Base-by-base conservation (phyloP, 257 asterid species). In the Solanum etuberosum region DNA sequence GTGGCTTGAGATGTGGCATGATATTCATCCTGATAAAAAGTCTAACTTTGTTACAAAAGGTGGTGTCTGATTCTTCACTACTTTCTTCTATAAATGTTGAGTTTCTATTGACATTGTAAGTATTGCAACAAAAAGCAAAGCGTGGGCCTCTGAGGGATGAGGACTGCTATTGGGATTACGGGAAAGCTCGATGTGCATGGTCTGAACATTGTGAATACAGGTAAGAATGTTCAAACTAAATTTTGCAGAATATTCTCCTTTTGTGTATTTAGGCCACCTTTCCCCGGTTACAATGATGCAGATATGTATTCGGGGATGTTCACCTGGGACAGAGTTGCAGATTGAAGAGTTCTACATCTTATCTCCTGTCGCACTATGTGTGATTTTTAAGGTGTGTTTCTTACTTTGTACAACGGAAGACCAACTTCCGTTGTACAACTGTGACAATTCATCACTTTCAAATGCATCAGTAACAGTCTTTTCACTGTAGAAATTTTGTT, bases 1-100 rank as follows among this genome's bases (percentile, higher is more conserved):
- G 77, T 97, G 99, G 99, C 98, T 97, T 86, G 99, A 97, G 95
- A 92, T 92, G 93, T 97, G 99, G 99, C 99, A 97, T 85, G 99
- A 97, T 89, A 93, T 89, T 88, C 99, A 97, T 77, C 99, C 99
- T 15, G 96, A 95, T 91, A 95, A 93, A 89, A 94, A 89, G 86
- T 90, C 91, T 77, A 88, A 94, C 38, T 97, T 97, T 88, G 99
- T 97, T 86, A 95, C 98, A 5, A 95, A 97, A 94, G 98, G 99
- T 95, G 76, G 68, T 18, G 74, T 32, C 88, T 80, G 34, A 82
- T 83, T 78, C 65, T 27, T 68, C 11, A 32, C 48, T 68, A 67
- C 84, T 23, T 29, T 76, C 81, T 59, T 48, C 86, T 40, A 4
- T 35, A n/a, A 84, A 42, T 38, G 7, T 84, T 68, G 9, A 42